Evolutionary conservation across 139 green algal species (phyloP).

Genomic region (Tetraselmis chui): DNA sequence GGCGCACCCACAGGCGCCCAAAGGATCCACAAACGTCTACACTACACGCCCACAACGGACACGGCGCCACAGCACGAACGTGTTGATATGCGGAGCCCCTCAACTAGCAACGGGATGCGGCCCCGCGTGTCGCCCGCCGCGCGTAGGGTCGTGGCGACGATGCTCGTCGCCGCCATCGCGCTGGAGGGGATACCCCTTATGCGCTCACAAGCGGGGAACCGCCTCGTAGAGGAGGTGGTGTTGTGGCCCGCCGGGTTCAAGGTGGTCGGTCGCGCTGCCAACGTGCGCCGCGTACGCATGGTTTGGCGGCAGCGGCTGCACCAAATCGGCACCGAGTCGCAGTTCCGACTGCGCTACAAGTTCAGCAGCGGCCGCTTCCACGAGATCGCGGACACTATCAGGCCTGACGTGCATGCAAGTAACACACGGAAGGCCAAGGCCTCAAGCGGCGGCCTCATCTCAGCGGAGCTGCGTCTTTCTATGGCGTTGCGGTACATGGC

Average conservation of each 20-base stretch:
- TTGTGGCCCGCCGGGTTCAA: not conserved
- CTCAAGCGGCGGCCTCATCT: not conserved
- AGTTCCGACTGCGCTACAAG: not conserved
- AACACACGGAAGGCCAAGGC: not conserved
- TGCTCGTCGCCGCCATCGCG: not conserved
- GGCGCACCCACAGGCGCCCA: not conserved
- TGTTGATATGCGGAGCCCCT: not conserved
- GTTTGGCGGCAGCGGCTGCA: not conserved
- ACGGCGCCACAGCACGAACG: not conserved
- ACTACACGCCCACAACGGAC: not conserved
- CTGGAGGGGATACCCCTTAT: not conserved
- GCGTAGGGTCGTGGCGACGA: not conserved
- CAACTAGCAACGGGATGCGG: not conserved
- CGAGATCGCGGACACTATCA: not conserved
- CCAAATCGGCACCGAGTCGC: not conserved
- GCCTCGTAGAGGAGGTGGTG: not conserved
- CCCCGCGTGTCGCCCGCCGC: not conserved
- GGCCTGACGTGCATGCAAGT: not conserved
- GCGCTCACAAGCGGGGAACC: not conserved
- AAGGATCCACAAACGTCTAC: not conserved
- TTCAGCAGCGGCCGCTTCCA: not conserved
- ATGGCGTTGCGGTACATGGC: not conserved
- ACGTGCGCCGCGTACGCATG: not conserved
- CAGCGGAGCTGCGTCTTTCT: not conserved
- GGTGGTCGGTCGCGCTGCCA: not conserved